Evolutionary conservation across 768 basidiomycete genomes (phyloP), one percentile per base, ranked within the genome.

Genomic region (Tulasnella sp.): DNA sequence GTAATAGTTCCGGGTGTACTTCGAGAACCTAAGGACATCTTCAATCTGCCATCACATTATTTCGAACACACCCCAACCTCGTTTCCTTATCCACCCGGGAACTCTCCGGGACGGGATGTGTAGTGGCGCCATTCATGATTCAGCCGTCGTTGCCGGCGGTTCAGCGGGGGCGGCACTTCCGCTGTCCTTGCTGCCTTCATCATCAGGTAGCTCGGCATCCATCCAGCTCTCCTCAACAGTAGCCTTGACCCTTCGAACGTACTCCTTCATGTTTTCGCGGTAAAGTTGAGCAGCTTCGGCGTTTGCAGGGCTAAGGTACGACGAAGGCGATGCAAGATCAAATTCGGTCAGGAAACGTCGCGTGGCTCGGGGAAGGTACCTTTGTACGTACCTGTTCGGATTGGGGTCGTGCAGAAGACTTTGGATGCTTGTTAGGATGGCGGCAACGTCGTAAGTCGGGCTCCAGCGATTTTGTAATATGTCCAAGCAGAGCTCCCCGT

Each of bases 391-490:
- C 84, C 82, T 83, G 66, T 95, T 94, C 1, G 96, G 96, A 80
- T 99, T 99, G 14, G 97, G 97, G 80, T 99, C 97, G 78, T 98
- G 95, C 73, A 99, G 83, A 71, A 99, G 82, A 80, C 90, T 92
- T 80, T 98, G 97, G 73, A 99, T 96, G 76, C 90, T 92, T 9
- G 97, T 99, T 77, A 99, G 84, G 81, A 98, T 98, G 35, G 97
- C 97, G 22, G 95, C 94, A 69, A 99, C 97, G 78, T 99, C 97
- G 81, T 99, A 99, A 1, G 97, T 98, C 6, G 97, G 97, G 32
- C 91, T 93, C 97, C 97, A 99, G 29, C 97, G 86, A 79, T 99
- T 99, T 83, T 99, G 97, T 40, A 99, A 86, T 78, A 98, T 99
- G 80, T 98, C 97, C 67, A 99, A 85, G 79, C 97, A 99, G 67